These are phyloP conservation scores for Porcisia hertigi DNA, from an alignment of 208 protist genomes.

Conservation along the genomic window DNA sequence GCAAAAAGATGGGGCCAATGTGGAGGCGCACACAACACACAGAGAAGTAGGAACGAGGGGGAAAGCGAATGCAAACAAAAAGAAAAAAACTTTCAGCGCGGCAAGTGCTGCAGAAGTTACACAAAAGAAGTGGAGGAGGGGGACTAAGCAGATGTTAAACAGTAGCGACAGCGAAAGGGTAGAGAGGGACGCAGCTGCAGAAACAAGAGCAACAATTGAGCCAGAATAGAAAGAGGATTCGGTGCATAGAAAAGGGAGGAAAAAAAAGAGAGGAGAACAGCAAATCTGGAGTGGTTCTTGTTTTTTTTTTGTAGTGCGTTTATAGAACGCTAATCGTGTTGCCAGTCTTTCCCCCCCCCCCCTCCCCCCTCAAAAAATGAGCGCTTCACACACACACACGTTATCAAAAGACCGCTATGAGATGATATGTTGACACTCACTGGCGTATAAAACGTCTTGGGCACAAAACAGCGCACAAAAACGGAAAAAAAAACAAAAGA, in stretches of 20 bases:
- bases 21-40: not conserved
- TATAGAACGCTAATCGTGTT: too few relatives aligned
- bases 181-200: not conserved
- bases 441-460: too few relatives aligned
- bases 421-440: too few relatives aligned
- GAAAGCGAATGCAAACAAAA: not conserved
- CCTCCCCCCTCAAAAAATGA: too few relatives aligned
- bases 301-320: not conserved
- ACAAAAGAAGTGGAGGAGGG: not conserved
- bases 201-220: not conserved
- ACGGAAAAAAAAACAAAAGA: not conserved
- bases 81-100: not conserved
- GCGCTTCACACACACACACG: not conserved
- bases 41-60: not conserved
- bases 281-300: not conserved
- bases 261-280: not conserved
- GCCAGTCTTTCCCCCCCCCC: too few relatives aligned
- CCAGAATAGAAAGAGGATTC: not conserved
- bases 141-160: not conserved
- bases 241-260: not conserved
- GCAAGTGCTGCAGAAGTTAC: not conserved
- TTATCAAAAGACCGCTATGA: not conserved
- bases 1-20: too few relatives aligned
- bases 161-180: not conserved
- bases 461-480: not conserved